Percentiles rank a stretch among this genome's conserved stretches.
phyloP scores from a whole-genome alignment of 208 protist species.

The Leishmania arabica region DNA sequence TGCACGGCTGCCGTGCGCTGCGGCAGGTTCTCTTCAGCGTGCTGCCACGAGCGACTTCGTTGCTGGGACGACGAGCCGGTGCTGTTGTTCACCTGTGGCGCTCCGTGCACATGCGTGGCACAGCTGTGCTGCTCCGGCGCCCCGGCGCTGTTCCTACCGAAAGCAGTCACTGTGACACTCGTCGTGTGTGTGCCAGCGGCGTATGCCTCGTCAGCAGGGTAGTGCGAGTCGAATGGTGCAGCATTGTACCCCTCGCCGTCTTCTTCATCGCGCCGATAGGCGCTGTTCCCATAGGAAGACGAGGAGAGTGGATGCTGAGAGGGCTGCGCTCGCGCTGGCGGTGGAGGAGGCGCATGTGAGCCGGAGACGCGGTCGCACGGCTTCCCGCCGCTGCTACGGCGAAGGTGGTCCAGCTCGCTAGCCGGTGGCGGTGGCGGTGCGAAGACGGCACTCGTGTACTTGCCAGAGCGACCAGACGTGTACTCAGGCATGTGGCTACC shows the following conservation, averaged over 20 bases:
- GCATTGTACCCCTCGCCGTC: not conserved
- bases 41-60: not conserved
- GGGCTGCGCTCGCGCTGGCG: conserved; percentile 2
- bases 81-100: not conserved
- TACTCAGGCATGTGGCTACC: conserved; percentile 9
- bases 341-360: not conserved
- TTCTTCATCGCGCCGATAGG: not conserved
- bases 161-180: not conserved
- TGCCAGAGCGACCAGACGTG: conserved; percentile 25
- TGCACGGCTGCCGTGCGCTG: not conserved
- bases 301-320: not conserved
- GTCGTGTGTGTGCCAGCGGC: not conserved
- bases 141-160: not conserved
- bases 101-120: conserved; percentile 1
- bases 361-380: not conserved
- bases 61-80: not conserved
- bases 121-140: conserved; percentile 4
- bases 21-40: not conserved
- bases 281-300: not conserved
- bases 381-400: not conserved
- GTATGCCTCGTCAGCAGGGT: conserved; percentile 1
- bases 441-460: conserved; percentile 8
- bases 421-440: not conserved
- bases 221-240: not conserved
- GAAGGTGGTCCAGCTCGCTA: not conserved